Base-by-base conservation (phyloP, 805 yeast genomes). In the Barnettozyma californica region DNA sequence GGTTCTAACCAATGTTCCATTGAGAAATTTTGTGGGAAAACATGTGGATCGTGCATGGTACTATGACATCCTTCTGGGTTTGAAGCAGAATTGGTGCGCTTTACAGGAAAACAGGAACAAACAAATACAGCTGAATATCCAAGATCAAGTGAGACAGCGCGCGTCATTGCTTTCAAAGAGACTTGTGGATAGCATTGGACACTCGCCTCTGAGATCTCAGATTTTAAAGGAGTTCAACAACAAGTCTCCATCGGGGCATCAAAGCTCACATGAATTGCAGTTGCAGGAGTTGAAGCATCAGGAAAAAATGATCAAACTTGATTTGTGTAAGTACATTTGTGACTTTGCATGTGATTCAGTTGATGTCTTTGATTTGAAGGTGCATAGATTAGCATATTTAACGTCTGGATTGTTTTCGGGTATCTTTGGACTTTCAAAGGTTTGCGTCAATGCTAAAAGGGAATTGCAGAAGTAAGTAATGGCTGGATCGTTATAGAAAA, bases 41-140 rank as follows among this genome's bases (percentile, higher is more conserved):
- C 88, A 85, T 61, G 88, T 82, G 63, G 70, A 81, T 2, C 67
- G 77, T 35, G 80, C 87, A 0, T 84, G 92, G 91, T 81, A 81
- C 66, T 73, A 73, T 47, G 86, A 81, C 58, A 79, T 86, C 18
- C 53, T 84, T 49, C 62, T 82, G 14, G 80, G 80, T 1, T 61
- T 83, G 44, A 77, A 78, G 60, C 74, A 74, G 48, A 76, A 80
- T 20, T 72, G 74, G 59, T 65, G 62, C 16, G 69, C 70, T 46
- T 65, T 79, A 45, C 66, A 67, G 38, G 59, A 58, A n/a, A 65
- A 78, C 21, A 63, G 66, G 13, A 75, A 70, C 39, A 71, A 72
- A 53, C 84, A 81, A 56, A 65, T 74, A 54, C 81, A 78, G 46
- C 53, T 81, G 29, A 73, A 69, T 52, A 76, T 84, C 41, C 84